A percentile compares a stretch with the other conserved stretches of the same genome.
Conservation (phyloP, 139 green algal species). For the Ulvella scutata region DNA sequence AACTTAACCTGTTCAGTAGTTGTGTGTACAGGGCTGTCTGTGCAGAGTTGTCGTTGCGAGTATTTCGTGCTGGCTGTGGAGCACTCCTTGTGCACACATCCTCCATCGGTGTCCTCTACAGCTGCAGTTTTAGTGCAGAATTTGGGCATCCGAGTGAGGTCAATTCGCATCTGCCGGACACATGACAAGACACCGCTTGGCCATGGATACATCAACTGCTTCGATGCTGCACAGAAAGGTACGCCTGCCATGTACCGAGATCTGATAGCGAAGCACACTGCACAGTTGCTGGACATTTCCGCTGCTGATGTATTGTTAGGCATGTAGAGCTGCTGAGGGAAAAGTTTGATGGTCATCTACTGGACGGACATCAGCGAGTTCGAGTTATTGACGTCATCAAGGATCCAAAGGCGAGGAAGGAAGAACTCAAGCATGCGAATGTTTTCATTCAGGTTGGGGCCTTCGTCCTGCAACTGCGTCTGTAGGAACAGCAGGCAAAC, state of each 20-base stretch:
- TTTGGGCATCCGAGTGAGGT: too few species aligned
- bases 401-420: background rate
- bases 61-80: too few species aligned
- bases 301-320: background rate
- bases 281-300: background rate
- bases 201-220: background rate
- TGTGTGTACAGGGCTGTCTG: too few species aligned
- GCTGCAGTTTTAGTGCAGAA: too few species aligned
- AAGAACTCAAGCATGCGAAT: background rate
- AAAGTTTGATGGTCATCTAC: background rate
- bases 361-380: background rate
- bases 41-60: too few species aligned
- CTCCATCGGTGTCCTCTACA: too few species aligned
- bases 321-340: background rate
- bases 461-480: background rate
- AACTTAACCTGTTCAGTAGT: too few species aligned
- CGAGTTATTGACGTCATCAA: background rate
- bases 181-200: too few species aligned
- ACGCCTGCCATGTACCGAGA: too few species aligned
- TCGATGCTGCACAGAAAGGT: background rate
- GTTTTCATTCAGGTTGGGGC: background rate
- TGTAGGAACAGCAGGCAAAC: background rate
- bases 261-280: background rate
- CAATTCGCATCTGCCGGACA: too few species aligned
- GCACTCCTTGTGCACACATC: too few species aligned